Base-by-base conservation (phyloP, 495 filamentous ascomycete species). In the Aspergillus nanangensis region DNA sequence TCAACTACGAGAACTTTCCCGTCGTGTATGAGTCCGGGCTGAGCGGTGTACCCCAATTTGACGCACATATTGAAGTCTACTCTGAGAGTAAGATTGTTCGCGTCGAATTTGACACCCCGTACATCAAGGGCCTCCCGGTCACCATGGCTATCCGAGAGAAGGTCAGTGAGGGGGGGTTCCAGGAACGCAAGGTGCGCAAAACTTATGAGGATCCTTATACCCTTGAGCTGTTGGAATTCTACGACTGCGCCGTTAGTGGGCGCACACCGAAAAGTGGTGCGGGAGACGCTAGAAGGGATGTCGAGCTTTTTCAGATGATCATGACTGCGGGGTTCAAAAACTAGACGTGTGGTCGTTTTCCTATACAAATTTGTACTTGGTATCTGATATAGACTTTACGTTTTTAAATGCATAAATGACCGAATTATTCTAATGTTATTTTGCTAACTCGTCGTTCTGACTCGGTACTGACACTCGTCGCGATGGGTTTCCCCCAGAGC, bases 21-120 rank as follows among this genome's bases (percentile, higher is more conserved):
- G 69, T 70, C n/a, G 65, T 60, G 5, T 80, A 75, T 49, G 75
- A 79, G 52, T 65, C 53, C 19, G 73, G 76, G 3, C 62, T 78
- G 40, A 59, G 75, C 45, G 37, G 50, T 2, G 67, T 80, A 2
- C 67, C 75, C 2, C 39, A 55, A 3, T 79, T 79, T 47, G 76
- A 79, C 39, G 70, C 76, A 2, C 68, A 71, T 34, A 42, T 80
- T 2, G 63, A 60, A 27, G 60, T 80, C 4, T 77, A 69, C 56
- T 57, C 61, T 13, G 48, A 54, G n/a, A 53, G 56, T 7, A 78
- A 78, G 55, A 68, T 55, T n/a, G 50, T 56, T 17, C 38, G 34
- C 11, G 52, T 78, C 8, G 32, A 63, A 19, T 75, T 70, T 43
- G 60, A 76, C 34, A 72, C 66, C 1, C 74, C 73, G 4, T 78